phyloP scores from a whole-genome alignment of 2,329 filamentous ascomycete genomes.

The Cephalotrichum gorgonifer region DNA sequence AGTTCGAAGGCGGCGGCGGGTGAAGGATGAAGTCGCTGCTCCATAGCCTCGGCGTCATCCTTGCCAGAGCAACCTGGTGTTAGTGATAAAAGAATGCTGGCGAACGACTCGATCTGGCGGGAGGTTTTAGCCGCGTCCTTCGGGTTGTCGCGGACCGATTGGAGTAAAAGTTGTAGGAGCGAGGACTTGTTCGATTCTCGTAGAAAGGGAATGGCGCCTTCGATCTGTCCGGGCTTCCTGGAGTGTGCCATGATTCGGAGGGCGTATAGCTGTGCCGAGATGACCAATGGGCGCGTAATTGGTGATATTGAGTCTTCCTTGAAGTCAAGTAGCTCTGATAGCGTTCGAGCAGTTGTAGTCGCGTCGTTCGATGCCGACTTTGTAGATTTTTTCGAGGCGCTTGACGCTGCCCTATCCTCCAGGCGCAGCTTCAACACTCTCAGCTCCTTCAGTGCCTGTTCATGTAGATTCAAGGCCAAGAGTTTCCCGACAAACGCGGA shows the following conservation, averaged over 20 bases:
- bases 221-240: slow-evolving; percentile 49
- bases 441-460: slow-evolving; percentile 60
- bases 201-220: slow-evolving; percentile 46
- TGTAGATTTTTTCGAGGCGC: slow-evolving; percentile 15
- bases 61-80: slow-evolving; percentile 56
- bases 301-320: slow-evolving; percentile 29
- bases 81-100: slow-evolving; percentile 54
- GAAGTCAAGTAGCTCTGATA: slow-evolving; percentile 55
- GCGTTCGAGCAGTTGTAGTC: slow-evolving; percentile 17
- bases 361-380: slow-evolving; percentile 19
- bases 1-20: slow-evolving; percentile 51
- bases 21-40: slow-evolving; percentile 42
- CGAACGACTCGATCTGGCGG: slow-evolving; percentile 56
- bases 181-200: slow-evolving; percentile 42
- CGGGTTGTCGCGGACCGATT: slow-evolving; percentile 28
- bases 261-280: slow-evolving; percentile 53
- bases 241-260: slow-evolving; percentile 52
- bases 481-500: slow-evolving; percentile 58
- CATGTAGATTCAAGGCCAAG: slow-evolving; percentile 51
- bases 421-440: slow-evolving; percentile 54
- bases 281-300: slow-evolving; percentile 41
- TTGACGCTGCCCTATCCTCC: slow-evolving; percentile 24
- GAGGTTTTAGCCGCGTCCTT: slow-evolving; percentile 46
- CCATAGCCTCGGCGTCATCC: slow-evolving; percentile 46
- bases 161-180: slow-evolving; percentile 45